A percentile compares a stretch with the other conserved stretches of the same genome.
Evolutionary conservation across 2,329 filamentous ascomycete genomes (phyloP).

Genomic region (Bipolaris cookei): DNA sequence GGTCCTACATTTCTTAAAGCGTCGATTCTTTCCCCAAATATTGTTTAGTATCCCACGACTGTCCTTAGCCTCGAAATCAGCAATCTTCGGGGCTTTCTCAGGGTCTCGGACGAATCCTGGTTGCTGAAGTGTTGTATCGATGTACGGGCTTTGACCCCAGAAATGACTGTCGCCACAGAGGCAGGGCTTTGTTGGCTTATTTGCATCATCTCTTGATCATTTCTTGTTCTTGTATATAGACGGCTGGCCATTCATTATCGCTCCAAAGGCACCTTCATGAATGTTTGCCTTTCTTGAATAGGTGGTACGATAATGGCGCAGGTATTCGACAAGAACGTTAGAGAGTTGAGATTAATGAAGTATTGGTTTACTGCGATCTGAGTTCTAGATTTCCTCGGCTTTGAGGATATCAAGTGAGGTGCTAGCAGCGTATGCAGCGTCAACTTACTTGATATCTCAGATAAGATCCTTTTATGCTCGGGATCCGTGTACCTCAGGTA

Average conservation of each 20-base stretch:
- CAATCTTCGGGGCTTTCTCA: too few species aligned
- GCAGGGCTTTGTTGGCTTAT: too few species aligned
- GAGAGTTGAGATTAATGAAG: conserved; percentile 8
- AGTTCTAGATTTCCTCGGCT: conserved; percentile 13
- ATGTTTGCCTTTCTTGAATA: conserved; percentile 6
- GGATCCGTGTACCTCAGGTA: conserved; percentile 16
- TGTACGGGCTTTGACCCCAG: too few species aligned
- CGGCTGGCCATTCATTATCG: conserved; percentile 10
- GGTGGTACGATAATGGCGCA: conserved; percentile 14
- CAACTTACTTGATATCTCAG: conserved; percentile 21
- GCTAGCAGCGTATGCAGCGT: conserved; percentile 12
- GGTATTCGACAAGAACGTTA: conserved; percentile 8
- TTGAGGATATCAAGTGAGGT: conserved; percentile 12
- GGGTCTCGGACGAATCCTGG: too few species aligned
- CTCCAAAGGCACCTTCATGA: conserved; percentile 11
- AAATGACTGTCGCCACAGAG: conserved; percentile 17
- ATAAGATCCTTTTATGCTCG: conserved; percentile 18
- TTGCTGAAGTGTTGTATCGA: too few species aligned
- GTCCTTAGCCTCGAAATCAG: too few species aligned
- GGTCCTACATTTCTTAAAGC: too few species aligned
- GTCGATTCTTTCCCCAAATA: too few species aligned
- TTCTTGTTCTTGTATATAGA: conserved; percentile 18
- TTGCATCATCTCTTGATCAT: conserved; percentile 1
- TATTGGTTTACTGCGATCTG: conserved; percentile 1
- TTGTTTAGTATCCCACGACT: too few species aligned